phyloP scores from a whole-genome alignment of 2,329 filamentous ascomycete genomes.

The Sarocladiaceae sp. region DNA sequence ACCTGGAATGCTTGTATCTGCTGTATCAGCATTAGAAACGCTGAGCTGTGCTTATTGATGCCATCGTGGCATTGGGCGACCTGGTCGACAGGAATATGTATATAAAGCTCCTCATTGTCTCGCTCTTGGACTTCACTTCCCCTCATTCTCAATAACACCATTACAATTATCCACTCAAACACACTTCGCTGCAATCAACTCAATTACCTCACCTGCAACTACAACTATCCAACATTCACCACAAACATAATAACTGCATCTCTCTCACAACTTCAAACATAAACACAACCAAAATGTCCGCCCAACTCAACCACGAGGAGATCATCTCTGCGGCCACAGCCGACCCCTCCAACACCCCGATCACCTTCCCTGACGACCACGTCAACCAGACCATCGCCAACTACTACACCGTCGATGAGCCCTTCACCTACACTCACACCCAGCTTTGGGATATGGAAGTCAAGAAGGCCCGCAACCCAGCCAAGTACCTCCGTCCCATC shows the following conservation, averaged over 20 bases:
- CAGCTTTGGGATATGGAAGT: conserved; percentile 17
- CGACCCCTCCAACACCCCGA: conserved; percentile 13
- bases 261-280: too few species aligned
- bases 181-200: neutral
- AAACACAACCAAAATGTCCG: conserved; percentile 9
- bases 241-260: too few species aligned
- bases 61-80: neutral
- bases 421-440: conserved; percentile 15
- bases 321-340: conserved; percentile 13
- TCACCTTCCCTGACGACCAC: conserved; percentile 11
- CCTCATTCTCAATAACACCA: neutral
- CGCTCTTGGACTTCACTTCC: neutral
- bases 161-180: neutral
- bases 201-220: too few species aligned
- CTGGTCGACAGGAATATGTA: neutral
- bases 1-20: neutral
- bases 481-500: conserved; percentile 13
- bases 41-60: neutral
- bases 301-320: conserved; percentile 10
- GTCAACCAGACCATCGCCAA: conserved; percentile 14
- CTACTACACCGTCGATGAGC: conserved; percentile 14
- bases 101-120: neutral
- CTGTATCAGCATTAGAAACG: too few species aligned
- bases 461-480: conserved; percentile 15
- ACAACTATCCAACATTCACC: too few species aligned